phyloP scores from a whole-genome alignment of 495 filamentous ascomycete species.

The Xylaria flabelliformis region DNA sequence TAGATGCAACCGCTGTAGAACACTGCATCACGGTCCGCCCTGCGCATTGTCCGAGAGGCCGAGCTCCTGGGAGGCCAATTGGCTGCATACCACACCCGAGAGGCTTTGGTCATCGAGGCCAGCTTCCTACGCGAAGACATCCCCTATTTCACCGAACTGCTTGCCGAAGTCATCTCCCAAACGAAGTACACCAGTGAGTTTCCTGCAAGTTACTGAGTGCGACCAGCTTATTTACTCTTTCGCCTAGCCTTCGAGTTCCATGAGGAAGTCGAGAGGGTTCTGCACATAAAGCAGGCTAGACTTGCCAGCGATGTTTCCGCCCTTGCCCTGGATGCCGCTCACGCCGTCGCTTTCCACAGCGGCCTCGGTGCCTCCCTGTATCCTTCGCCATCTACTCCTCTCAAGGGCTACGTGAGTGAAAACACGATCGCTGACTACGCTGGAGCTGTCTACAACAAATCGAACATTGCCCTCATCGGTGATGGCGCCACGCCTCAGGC shows the following conservation, averaged over 20 bases:
- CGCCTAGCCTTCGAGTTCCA: slow-evolving; percentile 79
- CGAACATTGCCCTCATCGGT: slow-evolving; percentile 88
- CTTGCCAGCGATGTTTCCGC: slow-evolving; percentile 68
- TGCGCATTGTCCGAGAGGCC: slow-evolving; percentile 91
- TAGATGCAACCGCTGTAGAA: slow-evolving; percentile 62
- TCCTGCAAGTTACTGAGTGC: slow-evolving; percentile 33
- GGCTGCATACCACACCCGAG: slow-evolving; percentile 82
- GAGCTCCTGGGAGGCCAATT: slow-evolving; percentile 93
- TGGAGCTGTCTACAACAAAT: slow-evolving; percentile 78
- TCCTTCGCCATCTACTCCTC: slow-evolving; percentile 70
- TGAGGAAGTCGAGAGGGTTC: slow-evolving; percentile 77
- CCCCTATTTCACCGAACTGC: slow-evolving; percentile 95
- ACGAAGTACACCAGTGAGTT: slow-evolving; percentile 83
- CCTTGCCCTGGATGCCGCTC: slow-evolving; percentile 83
- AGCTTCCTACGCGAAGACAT: slow-evolving; percentile 95
- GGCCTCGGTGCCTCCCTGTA: slow-evolving; percentile 82
- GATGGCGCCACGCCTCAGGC: slow-evolving; percentile 80
- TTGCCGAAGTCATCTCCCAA: slow-evolving; percentile 86
- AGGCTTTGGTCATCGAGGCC: slow-evolving; percentile 88
- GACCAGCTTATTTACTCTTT: slow-evolving; percentile 24
- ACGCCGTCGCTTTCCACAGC: slow-evolving; percentile 90
- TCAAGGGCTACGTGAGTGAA: slow-evolving; percentile 78
- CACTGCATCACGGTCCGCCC: slow-evolving; percentile 81
- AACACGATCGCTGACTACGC: slow-evolving; percentile 74
- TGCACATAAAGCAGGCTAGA: slow-evolving; percentile 74